Conservation (phyloP, 306 rosid species). For the Lathyrus aphaca region DNA sequence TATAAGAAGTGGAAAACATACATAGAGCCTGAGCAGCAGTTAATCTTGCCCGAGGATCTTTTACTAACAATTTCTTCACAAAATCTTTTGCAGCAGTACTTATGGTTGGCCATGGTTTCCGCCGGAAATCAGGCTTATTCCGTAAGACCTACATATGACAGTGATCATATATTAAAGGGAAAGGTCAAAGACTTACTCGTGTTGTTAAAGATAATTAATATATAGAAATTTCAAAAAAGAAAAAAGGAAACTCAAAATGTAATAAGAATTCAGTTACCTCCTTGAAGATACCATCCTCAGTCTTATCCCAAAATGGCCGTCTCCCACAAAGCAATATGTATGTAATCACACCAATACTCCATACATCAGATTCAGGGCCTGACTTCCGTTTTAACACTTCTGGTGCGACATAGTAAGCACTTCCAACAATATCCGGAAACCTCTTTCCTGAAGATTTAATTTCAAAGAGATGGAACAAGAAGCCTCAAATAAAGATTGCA, state of each 20-base stretch:
- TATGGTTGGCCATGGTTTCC: constrained; percentile 94
- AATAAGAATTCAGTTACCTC: constrained; percentile 66
- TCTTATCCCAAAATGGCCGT: constrained; percentile 99
- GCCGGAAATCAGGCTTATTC: constrained; percentile 95
- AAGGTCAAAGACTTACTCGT: not conserved
- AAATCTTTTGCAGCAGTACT: constrained; percentile 85
- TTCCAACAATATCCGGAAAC: constrained; percentile 94
- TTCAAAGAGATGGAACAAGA: constrained; percentile 34
- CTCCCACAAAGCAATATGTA: constrained; percentile 96
- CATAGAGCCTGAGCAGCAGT: constrained; percentile 99
- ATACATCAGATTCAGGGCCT: constrained; percentile 98
- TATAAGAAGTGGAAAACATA: constrained; percentile 50
- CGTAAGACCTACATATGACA: constrained; percentile 68
- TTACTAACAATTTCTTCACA: constrained; percentile 89
- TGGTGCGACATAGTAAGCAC: constrained; percentile 99
- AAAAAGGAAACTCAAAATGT: constrained; percentile 23
- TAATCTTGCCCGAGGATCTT: constrained; percentile 94
- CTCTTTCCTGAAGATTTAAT: constrained; percentile 64
- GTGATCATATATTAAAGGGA: constrained; percentile 23
- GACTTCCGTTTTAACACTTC: constrained; percentile 97
- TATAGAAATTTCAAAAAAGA: constrained; percentile 16
- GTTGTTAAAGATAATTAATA: constrained; percentile 14
- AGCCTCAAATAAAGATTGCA: constrained; percentile 33
- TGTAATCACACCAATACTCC: constrained; percentile 99
- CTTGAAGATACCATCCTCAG: constrained; percentile 99